Base-by-base conservation (phyloP, 257 asterid species). In the Thymus mandschuricus region DNA sequence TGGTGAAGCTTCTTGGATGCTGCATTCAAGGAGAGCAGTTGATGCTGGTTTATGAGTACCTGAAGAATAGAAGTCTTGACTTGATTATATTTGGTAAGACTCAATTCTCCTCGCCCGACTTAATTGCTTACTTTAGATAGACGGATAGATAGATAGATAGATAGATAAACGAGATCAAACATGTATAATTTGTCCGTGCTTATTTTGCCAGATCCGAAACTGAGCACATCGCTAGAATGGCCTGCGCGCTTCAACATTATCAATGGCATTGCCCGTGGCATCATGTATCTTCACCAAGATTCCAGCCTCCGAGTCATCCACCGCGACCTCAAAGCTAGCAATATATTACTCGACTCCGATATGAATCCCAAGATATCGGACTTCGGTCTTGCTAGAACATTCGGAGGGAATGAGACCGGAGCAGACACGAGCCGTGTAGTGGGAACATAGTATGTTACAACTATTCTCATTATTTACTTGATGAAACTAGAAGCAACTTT, bases 391-490 rank as follows among this genome's bases (percentile, higher is more conserved):
- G 71, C 80, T 1, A 76, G 63, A 70, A 44, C 4, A 1, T 52
- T 33, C 30, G 57, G 48, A 54, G 66, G 64, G 5, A 44, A 71
- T 13, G 81, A 76, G 69, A 78, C 60, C 12, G 78, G 21, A 55
- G 75, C 71, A 46, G 61, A 44, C 69, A 65, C 75, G 9, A 35
- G 45, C 30, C 48, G 76, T 55, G 85, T 85, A 0, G 84, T 83
- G 5, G 91, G 89, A 60, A 85, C 87, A 64, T 76, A 76, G 93
- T 85, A 85, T 60, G 85, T 56, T 21, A 21, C 21, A 21, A 21
- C 21, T 21, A 21, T 21, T 21, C 21, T 21, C 21, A 0, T 21
- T 21, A 21, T 21, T 21, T 21, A 21, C 21, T 21, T 21, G 21
- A 21, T 21, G 21, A 21, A 21, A 21, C 21, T 21, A 21, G 21